A percentile compares a stretch with the other conserved stretches of the same genome.
Conservation (phyloP, 192 early-diverging fungal species). For the Mortierella alpina region DNA sequence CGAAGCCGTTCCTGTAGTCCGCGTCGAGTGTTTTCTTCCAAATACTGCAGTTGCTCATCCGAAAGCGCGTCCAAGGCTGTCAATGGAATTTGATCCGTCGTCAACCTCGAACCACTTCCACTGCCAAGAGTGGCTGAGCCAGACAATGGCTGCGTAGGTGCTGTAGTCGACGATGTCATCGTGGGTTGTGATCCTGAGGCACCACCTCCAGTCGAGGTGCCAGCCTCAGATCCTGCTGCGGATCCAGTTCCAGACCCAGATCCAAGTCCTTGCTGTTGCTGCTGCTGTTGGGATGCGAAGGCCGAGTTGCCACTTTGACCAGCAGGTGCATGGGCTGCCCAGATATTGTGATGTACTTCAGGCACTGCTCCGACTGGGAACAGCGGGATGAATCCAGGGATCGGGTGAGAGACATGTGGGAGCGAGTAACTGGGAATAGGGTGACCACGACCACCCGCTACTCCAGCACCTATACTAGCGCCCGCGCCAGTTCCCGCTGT, state of each 20-base stretch:
- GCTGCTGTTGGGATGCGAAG: background rate
- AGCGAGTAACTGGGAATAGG: conserved; percentile 36
- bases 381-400: conserved; percentile 55
- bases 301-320: background rate
- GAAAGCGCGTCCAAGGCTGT: conserved; percentile 58
- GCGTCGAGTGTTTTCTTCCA: conserved; percentile 67
- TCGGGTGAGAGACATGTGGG: conserved; percentile 40
- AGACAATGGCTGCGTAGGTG: conserved; percentile 15
- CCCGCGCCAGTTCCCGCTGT: conserved; percentile 24
- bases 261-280: conserved; percentile 17
- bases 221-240: no score
- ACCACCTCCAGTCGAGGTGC: no score
- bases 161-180: conserved; percentile 12
- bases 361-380: conserved; percentile 35
- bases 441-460: conserved; percentile 3
- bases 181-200: no score
- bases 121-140: conserved; percentile 4
- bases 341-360: conserved; percentile 7
- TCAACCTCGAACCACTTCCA: conserved; percentile 15
- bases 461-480: conserved; percentile 4
- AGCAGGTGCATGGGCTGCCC: background rate
- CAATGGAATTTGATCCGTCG: conserved; percentile 34
- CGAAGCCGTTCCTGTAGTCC: conserved; percentile 74
- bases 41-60: conserved; percentile 66
- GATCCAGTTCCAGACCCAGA: conserved; percentile 10